Percentiles rank a stretch among this genome's conserved stretches.
Evolutionary conservation across 176 grass and related monocot genomes (phyloP).

Genomic region (Eragrostis nindensis): DNA sequence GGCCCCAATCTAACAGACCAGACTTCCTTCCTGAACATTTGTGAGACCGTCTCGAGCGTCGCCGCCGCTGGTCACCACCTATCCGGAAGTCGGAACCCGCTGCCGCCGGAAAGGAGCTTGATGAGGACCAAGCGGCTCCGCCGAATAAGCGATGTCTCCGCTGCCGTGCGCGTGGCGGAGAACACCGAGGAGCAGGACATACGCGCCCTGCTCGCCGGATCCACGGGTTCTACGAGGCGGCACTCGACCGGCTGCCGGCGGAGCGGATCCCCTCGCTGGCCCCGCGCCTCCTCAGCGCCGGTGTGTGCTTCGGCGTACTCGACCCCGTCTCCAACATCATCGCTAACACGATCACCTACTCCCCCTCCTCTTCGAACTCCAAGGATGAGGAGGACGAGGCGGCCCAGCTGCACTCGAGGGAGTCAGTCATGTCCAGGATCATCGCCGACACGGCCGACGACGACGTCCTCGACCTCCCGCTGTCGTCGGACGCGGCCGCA

Average conservation of each 20-base stretch:
- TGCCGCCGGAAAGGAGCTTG: too few relatives aligned
- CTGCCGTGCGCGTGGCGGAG: not conserved
- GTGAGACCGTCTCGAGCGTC: too few relatives aligned
- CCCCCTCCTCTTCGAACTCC: not conserved
- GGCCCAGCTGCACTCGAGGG: not conserved
- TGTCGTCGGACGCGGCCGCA: not conserved
- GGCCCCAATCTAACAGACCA: too few relatives aligned
- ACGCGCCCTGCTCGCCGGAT: conserved; percentile 1
- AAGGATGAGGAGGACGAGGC: not conserved
- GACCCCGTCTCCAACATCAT: conserved; percentile 39
- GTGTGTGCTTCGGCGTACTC: conserved; percentile 16
- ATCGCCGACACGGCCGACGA: not conserved
- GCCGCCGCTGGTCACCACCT: too few relatives aligned
- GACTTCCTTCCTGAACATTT: too few relatives aligned
- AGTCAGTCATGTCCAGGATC: conserved; percentile 19
- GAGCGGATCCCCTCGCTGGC: conserved; percentile 5
- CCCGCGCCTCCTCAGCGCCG: conserved; percentile 2
- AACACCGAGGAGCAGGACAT: not conserved
- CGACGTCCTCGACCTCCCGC: not conserved
- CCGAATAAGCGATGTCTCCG: not conserved
- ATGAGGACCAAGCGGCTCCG: not conserved
- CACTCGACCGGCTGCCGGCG: not conserved
- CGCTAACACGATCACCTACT: not conserved
- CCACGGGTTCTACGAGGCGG: conserved; percentile 19
- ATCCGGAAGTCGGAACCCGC: too few relatives aligned